phyloP scores from a whole-genome alignment of 257 asterid genomes.

The Solanum pinnatisectum region DNA sequence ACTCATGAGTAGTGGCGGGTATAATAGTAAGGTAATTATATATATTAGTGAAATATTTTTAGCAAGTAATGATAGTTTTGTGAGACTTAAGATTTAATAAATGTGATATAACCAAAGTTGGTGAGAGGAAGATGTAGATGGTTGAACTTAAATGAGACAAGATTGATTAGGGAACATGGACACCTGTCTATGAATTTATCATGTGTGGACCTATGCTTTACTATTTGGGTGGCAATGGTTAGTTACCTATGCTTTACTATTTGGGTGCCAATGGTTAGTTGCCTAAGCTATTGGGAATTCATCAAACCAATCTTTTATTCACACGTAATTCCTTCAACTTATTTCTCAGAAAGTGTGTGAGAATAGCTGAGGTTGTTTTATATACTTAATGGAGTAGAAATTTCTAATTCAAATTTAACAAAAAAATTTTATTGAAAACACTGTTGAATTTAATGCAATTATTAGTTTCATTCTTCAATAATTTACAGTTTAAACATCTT shows the following conservation, averaged over 20 bases:
- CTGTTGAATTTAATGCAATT: no score
- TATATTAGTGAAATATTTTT: neutral
- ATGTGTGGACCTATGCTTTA: neutral
- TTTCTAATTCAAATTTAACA: neutral
- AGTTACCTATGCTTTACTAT: no score
- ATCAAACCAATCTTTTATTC: neutral
- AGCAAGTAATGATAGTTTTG: neutral
- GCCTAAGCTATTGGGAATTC: slow-evolving; percentile 3
- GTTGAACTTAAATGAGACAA: neutral
- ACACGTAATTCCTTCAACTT: neutral
- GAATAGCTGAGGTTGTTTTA: neutral
- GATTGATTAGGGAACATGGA: neutral
- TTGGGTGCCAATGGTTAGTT: slow-evolving; percentile 2
- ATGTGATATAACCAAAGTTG: neutral
- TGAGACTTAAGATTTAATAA: neutral
- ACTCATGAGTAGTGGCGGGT: neutral
- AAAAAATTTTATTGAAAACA: no score
- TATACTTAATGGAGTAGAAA: neutral
- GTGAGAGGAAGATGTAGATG: neutral
- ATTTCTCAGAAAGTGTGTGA: neutral
- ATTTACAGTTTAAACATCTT: no score
- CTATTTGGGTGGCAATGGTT: neutral
- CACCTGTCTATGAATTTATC: slow-evolving; percentile 2
- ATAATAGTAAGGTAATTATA: neutral
- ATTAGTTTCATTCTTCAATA: no score